phyloP scores from a whole-genome alignment of 148 eudicot genomes.

The Diospyros lotus region DNA sequence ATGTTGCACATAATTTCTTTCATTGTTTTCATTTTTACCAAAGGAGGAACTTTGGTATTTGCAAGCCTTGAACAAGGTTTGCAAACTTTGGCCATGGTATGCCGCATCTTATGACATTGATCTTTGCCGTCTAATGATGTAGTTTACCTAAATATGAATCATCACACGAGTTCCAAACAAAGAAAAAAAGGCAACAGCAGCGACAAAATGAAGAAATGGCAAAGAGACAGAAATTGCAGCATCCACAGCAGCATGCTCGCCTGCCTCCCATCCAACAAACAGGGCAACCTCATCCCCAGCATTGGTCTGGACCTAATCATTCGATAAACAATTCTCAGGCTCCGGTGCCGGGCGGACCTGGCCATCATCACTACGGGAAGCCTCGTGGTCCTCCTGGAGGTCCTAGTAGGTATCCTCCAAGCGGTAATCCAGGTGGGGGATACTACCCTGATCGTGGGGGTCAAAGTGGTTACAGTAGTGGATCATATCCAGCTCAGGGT shows the following conservation, averaged over 20 bases:
- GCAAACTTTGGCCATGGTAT: background rate
- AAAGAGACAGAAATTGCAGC: constrained; percentile 55
- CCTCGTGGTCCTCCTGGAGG: constrained; percentile 51
- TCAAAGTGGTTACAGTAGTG: constrained; percentile 44
- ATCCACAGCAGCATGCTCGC: constrained; percentile 60
- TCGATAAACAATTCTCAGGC: constrained; percentile 38
- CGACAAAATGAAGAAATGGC: constrained; percentile 64
- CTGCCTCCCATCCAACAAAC: constrained; percentile 65
- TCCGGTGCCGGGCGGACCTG: constrained; percentile 35
- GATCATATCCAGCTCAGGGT: constrained; percentile 52
- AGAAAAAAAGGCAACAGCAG: constrained; percentile 73
- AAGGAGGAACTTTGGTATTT: background rate
- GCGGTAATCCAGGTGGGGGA: constrained; percentile 50
- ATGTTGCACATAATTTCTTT: background rate
- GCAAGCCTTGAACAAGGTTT: background rate
- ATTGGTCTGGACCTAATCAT: constrained; percentile 44
- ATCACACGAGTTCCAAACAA: constrained; percentile 78
- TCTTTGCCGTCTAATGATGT: background rate
- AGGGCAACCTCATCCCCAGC: constrained; percentile 41
- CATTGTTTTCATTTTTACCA: background rate
- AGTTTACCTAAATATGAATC: constrained; percentile 81
- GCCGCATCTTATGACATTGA: background rate
- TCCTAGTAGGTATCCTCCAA: constrained; percentile 45
- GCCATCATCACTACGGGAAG: constrained; percentile 51
- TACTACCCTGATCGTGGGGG: constrained; percentile 46